These are phyloP conservation scores for Chrysoporthe puriensis DNA, from an alignment of 2,329 filamentous ascomycete genomes.

Conservation along the genomic window DNA sequence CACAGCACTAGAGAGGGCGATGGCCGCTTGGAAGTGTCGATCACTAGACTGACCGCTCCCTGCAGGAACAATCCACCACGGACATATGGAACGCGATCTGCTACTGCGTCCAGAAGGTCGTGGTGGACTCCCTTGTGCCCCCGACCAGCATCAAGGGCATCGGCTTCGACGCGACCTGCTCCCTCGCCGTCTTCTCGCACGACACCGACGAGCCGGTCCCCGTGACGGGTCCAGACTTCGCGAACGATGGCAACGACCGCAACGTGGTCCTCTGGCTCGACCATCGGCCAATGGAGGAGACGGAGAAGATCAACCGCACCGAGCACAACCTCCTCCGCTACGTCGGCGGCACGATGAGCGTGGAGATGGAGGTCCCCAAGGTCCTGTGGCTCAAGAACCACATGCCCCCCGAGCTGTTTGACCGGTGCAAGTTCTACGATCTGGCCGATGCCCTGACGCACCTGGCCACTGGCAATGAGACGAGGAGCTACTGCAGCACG, in stretches of 20 bases:
- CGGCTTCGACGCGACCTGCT: constrained; percentile 99
- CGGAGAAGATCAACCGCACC: constrained; percentile 89
- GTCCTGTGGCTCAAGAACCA: constrained; percentile 98
- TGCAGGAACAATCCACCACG: constrained; percentile 90
- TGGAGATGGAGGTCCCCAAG: constrained; percentile 99
- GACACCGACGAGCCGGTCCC: constrained; percentile 89
- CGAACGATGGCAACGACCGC: constrained; percentile 78
- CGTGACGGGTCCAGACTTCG: constrained; percentile 88
- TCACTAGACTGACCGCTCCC: not conserved
- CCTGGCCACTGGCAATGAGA: constrained; percentile 89
- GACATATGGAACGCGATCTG: constrained; percentile 98
- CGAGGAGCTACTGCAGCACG: constrained; percentile 90
- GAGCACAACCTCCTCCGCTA: constrained; percentile 92
- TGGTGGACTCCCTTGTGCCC: constrained; percentile 81
- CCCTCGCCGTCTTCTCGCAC: constrained; percentile 84
- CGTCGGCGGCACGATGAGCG: constrained; percentile 96
- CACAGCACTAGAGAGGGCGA: too few relatives aligned
- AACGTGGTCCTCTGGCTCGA: constrained; percentile 98
- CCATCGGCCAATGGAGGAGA: constrained; percentile 88
- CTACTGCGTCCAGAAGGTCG: constrained; percentile 79
- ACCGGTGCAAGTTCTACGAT: constrained; percentile 96
- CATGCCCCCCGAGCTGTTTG: constrained; percentile 90
- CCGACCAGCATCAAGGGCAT: constrained; percentile 80
- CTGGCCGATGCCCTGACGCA: constrained; percentile 91
- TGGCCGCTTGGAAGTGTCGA: too few relatives aligned